A percentile compares a stretch with the other conserved stretches of the same genome.
These are phyloP conservation scores for Rubia yunnanensis DNA, from an alignment of 257 asterid species.

Conservation along the genomic window DNA sequence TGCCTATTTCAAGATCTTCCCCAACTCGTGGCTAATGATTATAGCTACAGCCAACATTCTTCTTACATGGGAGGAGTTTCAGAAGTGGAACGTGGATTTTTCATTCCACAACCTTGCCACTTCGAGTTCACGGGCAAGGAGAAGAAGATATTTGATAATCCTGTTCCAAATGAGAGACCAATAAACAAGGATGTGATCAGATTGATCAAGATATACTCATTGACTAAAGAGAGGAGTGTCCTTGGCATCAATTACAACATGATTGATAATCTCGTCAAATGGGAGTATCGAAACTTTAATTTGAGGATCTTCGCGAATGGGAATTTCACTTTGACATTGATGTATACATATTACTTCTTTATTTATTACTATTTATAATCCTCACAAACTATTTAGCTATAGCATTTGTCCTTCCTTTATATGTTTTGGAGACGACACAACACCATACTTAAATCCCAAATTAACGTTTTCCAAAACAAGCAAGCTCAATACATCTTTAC, in stretches of 20 bases:
- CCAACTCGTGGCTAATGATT: slow-evolving; percentile 37
- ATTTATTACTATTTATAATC: no score
- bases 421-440: no score
- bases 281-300: no score
- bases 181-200: slow-evolving; percentile 17
- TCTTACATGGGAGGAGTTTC: slow-evolving; percentile 61
- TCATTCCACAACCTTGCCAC: slow-evolving; percentile 43
- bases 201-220: slow-evolving; percentile 28
- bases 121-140: slow-evolving; percentile 24
- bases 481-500: no score
- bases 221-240: slow-evolving; percentile 29
- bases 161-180: not conserved
- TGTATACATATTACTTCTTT: no score
- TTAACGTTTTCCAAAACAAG: no score
- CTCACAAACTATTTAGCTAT: no score
- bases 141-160: slow-evolving; percentile 8
- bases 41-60: slow-evolving; percentile 60
- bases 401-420: no score
- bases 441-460: no score
- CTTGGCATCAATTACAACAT: slow-evolving; percentile 49
- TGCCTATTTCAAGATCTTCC: slow-evolving; percentile 38
- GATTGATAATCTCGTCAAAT: slow-evolving; percentile 37
- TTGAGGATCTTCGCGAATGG: no score
- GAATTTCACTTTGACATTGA: no score
- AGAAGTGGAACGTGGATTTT: slow-evolving; percentile 44